Conservation (phyloP, 345 rosid genomes). For the Jatropha curcas region DNA sequence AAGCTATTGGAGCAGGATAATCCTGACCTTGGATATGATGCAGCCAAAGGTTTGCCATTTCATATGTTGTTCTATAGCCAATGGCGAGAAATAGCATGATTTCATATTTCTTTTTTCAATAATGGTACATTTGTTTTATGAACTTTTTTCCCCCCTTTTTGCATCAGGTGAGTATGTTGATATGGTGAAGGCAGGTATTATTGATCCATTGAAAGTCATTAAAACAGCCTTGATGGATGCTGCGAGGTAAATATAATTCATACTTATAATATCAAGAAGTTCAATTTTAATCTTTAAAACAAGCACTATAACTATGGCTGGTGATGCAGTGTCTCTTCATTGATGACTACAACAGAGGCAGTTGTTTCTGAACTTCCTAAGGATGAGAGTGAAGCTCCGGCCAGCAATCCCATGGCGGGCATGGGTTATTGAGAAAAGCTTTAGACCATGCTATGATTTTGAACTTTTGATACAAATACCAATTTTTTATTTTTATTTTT, state of each 20-base stretch:
- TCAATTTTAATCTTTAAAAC: neutral
- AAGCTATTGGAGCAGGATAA: slow-evolving; percentile 45
- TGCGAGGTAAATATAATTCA: slow-evolving; percentile 56
- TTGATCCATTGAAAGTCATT: slow-evolving; percentile 91
- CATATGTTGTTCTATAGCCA: neutral
- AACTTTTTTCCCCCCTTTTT: neutral
- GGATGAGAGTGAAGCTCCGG: slow-evolving; percentile 65
- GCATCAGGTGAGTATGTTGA: slow-evolving; percentile 81
- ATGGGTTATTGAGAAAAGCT: slow-evolving; percentile 64
- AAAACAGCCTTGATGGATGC: slow-evolving; percentile 96
- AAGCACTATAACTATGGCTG: neutral
- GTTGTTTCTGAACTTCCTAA: slow-evolving; percentile 76
- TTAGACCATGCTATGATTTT: neutral
- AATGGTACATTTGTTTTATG: neutral
- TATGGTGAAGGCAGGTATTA: slow-evolving; percentile 88
- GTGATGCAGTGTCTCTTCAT: slow-evolving; percentile 68
- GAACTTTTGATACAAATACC: neutral
- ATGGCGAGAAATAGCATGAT: neutral
- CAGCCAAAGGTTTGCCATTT: slow-evolving; percentile 42
- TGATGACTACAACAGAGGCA: slow-evolving; percentile 93
- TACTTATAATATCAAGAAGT: neutral
- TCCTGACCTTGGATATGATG: slow-evolving; percentile 49
- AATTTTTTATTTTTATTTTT: neutral
- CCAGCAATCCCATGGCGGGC: slow-evolving; percentile 39
- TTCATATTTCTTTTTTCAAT: neutral